These are phyloP conservation scores for Papilionanthe hybrid DNA, from an alignment of 116 monocot genomes.

Conservation along the genomic window DNA sequence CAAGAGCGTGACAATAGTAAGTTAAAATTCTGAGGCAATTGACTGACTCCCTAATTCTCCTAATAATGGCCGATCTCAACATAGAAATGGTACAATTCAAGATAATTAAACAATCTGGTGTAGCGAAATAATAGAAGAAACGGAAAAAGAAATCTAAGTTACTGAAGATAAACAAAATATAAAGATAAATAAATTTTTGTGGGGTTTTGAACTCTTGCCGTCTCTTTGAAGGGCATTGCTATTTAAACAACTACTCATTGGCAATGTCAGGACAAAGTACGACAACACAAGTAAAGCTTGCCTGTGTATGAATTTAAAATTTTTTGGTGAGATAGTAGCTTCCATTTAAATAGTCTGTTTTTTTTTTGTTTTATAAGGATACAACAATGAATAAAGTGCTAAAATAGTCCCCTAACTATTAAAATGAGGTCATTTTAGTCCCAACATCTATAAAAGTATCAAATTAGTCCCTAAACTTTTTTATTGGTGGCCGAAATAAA, in stretches of 20 bases:
- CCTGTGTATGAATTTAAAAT: neutral
- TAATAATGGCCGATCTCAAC: neutral
- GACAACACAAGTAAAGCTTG: neutral
- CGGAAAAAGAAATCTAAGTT: neutral
- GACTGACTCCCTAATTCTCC: neutral
- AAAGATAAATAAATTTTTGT: neutral
- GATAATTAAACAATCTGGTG: neutral
- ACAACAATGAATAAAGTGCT: no score
- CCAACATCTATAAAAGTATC: no score
- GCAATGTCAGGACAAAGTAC: neutral
- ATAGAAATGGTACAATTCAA: conserved; percentile 1
- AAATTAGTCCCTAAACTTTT: no score
- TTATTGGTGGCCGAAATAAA: no score
- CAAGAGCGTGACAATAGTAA: neutral
- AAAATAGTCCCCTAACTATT: no score
- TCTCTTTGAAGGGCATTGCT: neutral
- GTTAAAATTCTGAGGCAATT: neutral
- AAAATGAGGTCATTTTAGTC: no score
- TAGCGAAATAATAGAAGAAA: neutral
- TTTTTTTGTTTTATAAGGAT: neutral
- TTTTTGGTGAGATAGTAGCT: neutral
- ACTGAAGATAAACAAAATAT: no score
- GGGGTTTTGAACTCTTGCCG: neutral
- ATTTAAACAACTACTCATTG: neutral
- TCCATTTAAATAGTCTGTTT: neutral